Percentiles rank a stretch among this genome's conserved stretches.
These are phyloP conservation scores for Leccinum disarticulatum DNA, from an alignment of 768 basidiomycete genomes.

Conservation along the genomic window DNA sequence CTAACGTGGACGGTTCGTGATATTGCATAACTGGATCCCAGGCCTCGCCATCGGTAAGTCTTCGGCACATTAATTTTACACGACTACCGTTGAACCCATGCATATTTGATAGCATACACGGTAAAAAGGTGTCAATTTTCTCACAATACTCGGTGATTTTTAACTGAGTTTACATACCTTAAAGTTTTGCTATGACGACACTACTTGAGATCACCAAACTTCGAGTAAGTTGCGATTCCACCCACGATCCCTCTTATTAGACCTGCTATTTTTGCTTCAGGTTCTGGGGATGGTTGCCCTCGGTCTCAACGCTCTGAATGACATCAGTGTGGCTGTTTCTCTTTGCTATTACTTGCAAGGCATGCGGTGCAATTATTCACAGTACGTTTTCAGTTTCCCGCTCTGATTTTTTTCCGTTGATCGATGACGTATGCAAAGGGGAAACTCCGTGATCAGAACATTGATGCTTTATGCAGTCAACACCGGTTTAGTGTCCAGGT, in stretches of 20 bases:
- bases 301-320: constrained; percentile 48
- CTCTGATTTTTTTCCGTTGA: neutral
- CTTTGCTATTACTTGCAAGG: constrained; percentile 55
- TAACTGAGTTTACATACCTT: neutral
- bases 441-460: constrained; percentile 55
- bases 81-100: neutral
- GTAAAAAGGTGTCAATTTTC: constrained; percentile 39
- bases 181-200: constrained; percentile 42
- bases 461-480: constrained; percentile 62
- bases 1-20: constrained; percentile 7
- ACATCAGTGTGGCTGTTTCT: constrained; percentile 49
- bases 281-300: constrained; percentile 48
- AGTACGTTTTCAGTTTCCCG: constrained; percentile 32
- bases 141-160: neutral
- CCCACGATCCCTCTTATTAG: neutral
- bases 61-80: neutral
- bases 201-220: constrained; percentile 44
- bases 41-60: constrained; percentile 42
- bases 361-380: constrained; percentile 49
- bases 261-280: constrained; percentile 29
- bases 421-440: constrained; percentile 33
- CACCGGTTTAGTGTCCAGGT: constrained; percentile 66
- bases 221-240: constrained; percentile 37
- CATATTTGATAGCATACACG: constrained; percentile 39
- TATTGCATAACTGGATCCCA: constrained; percentile 8